A percentile compares a stretch with the other conserved stretches of the same genome.
Conservation (phyloP, 495 filamentous ascomycete species). For the Podospora anserina region DNA sequence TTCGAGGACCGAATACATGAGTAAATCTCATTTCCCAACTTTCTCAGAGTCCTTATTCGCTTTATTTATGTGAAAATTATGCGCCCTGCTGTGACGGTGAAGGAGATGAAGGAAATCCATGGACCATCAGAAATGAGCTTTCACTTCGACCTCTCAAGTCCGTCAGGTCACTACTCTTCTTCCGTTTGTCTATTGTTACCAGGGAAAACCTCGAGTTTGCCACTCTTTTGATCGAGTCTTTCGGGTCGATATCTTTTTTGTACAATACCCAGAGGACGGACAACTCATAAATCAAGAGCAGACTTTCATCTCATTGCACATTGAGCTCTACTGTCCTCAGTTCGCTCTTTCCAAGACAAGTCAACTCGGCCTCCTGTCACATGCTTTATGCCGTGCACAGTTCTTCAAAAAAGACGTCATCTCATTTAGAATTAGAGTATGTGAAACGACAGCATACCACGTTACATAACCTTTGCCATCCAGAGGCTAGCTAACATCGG, state of each 20-base stretch:
- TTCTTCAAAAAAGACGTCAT: not conserved
- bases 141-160: not conserved
- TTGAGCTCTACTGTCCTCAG: not conserved
- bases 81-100: not conserved
- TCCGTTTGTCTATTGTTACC: not conserved
- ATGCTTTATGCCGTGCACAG: not conserved
- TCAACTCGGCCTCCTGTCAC: not conserved
- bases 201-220: not conserved
- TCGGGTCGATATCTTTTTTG: not conserved
- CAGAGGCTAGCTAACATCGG: not conserved
- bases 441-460: not conserved
- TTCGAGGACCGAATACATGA: too few relatives aligned
- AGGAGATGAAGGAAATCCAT: not conserved
- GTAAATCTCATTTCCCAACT: too few relatives aligned
- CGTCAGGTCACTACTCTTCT: not conserved
- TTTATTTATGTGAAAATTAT: not conserved
- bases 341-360: not conserved
- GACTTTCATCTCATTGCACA: not conserved
- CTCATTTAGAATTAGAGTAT: not conserved
- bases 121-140: not conserved
- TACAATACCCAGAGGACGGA: not conserved
- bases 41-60: not conserved
- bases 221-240: not conserved
- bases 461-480: not conserved
- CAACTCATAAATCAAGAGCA: too few relatives aligned